phyloP scores from a whole-genome alignment of 169 alveolate species.

The Theileria annulata region DNA sequence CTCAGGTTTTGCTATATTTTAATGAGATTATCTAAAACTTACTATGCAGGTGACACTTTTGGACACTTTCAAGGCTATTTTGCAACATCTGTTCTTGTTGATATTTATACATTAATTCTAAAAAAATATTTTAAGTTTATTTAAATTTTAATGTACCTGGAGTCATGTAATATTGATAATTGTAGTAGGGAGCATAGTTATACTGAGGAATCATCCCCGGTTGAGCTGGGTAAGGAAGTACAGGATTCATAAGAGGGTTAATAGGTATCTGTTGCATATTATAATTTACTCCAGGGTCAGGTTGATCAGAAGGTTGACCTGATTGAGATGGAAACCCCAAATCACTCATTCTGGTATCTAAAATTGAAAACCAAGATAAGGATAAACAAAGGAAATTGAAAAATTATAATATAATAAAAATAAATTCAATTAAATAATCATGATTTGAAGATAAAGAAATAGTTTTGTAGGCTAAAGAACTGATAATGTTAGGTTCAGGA shows the following conservation, averaged over 20 bases:
- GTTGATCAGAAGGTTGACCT: conserved; percentile 10
- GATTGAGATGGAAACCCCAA: not conserved
- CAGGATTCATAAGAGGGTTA: not conserved
- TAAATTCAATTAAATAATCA: not conserved
- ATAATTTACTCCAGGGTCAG: not conserved
- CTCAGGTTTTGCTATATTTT: conserved; percentile 50
- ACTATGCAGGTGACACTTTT: conserved; percentile 67
- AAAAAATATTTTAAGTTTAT: not conserved
- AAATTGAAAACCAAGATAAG: not conserved
- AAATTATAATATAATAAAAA: not conserved
- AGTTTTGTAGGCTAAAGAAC: not conserved
- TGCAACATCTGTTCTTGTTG: conserved; percentile 1
- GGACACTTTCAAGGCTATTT: conserved; percentile 41
- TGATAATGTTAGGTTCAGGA: not conserved
- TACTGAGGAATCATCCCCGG: conserved; percentile 20
- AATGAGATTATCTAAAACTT: not conserved
- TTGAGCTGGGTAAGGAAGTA: conserved; percentile 8
- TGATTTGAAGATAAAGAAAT: not conserved
- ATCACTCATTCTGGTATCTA: conserved; percentile 1
- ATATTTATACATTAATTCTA: conserved; percentile 10
- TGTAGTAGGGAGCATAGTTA: conserved; percentile 26
- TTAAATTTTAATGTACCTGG: conserved; percentile 8
- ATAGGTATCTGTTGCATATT: not conserved
- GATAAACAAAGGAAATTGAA: not conserved
- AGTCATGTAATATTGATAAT: conserved; percentile 19